Evolutionary conservation across 768 basidiomycete species (phyloP), one percentile per base, ranked within the genome.

Genomic region (Kwoniella bestiolae): DNA sequence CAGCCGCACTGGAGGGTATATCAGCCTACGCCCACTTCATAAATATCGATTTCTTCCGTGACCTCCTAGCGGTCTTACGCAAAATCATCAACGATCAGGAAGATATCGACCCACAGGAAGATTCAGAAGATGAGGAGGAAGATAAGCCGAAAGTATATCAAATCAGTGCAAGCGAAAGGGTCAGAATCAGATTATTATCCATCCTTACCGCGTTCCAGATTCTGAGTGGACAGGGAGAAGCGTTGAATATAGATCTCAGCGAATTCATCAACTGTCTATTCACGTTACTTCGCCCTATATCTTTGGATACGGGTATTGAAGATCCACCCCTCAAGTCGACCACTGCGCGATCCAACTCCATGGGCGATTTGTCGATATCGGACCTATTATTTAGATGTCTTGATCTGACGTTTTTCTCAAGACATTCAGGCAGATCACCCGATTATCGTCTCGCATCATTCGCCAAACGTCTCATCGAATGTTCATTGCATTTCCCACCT

Each of bases 151-250:
- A 50, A n/a, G 44, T 57, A 16, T 47, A 46, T 23, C 41, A 47
- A 25, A 45, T 41, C 3, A 69, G 73, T 1, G 79, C 79, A 28
- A 83, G 85, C 62, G 82, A 79, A 47, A 76, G 74, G 46, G 81
- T 84, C 51, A 81, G 87, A 60, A 86, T 82, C 56, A 73, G 80
- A 32, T 83, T 99, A 65, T 83, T 89, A 67, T 96, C 92, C 74
- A 92, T 98, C 74, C 88, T 91, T 64, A 96, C 96, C 44, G 96
- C 95, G n/a, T 97, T 97, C 75, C 94, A 97, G 76, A 87, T 99
- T 52, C 86, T 98, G 45, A 91, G 91, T 12, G 96, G 96, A 28
- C 96, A 99, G 87, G 96, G 95, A 81, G 96, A 99, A 83, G 92
- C 95, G n/a, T 85, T 99, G 72, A 94, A 93, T 75, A 91, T 99